Base-by-base conservation (phyloP, 257 asterid genomes). In the Verbascum thapsus region DNA sequence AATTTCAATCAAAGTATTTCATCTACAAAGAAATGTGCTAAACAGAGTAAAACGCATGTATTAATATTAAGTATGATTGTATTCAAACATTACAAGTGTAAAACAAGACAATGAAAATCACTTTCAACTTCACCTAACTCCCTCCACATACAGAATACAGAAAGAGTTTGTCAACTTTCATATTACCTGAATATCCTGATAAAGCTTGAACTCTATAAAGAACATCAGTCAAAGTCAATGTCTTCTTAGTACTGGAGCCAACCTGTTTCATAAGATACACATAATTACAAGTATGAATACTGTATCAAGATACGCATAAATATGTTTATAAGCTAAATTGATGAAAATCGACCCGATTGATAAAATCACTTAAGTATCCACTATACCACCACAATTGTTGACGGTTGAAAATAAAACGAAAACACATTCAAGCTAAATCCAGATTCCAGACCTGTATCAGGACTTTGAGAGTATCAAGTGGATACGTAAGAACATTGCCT, bases 401-500 rank as follows among this genome's bases (percentile, higher is more conserved):
- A n/a, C n/a, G n/a, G n/a, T n/a, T n/a, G n/a, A n/a, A n/a, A n/a
- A n/a, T n/a, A n/a, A n/a, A n/a, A n/a, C n/a, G n/a, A n/a, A n/a
- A n/a, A n/a, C n/a, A n/a, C n/a, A n/a, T n/a, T n/a, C n/a, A n/a
- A n/a, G n/a, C n/a, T n/a, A n/a, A n/a, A n/a, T n/a, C n/a, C n/a
- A 38, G 26, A 48, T 9, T 51, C 16, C 45, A 58, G 44, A 91
- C 99, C 99, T 94, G 98, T 22, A 74, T 35, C 72, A 90, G 78
- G 68, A 76, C 82, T 83, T 88, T 90, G 64, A 94, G 80, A 62
- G 95, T 87, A 74, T 94, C 97, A 32, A 90, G 87, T 12, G 99
- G 99, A 65, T 80, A 88, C 1, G 86, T 84, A 22, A 81, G 63
- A 70, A 79, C 79, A 10, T 92, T 71, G 55, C 78, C 87, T 15